Evolutionary conservation across 2,329 filamentous ascomycete genomes (phyloP).

Genomic region (Ambrosiella xylebori): DNA sequence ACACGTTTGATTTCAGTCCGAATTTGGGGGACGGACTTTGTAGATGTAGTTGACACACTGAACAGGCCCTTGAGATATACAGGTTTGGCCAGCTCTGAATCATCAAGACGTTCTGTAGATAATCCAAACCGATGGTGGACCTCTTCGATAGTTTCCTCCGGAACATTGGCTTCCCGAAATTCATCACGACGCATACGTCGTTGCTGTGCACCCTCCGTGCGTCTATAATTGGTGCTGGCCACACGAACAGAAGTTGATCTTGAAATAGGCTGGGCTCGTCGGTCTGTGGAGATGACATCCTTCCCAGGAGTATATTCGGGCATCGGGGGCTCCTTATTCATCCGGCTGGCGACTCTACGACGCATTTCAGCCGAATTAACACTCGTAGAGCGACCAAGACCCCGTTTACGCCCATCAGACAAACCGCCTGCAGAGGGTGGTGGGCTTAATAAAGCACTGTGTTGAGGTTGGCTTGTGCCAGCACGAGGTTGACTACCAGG

Average conservation of each 20-base stretch:
- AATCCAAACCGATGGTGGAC: conserved; percentile 38
- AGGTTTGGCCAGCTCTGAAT: conserved; percentile 71
- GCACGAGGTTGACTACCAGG: conserved; percentile 31
- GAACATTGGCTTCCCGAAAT: conserved; percentile 57
- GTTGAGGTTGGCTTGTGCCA: conserved; percentile 51
- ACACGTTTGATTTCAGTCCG: conserved; percentile 82
- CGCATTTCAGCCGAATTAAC: conserved; percentile 77
- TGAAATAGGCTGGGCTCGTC: conserved; percentile 33
- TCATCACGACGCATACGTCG: conserved; percentile 54
- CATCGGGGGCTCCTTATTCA: conserved; percentile 46
- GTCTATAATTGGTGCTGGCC: conserved; percentile 76
- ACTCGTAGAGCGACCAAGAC: conserved; percentile 71
- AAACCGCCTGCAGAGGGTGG: conserved; percentile 43
- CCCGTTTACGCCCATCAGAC: conserved; percentile 44
- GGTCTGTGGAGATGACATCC: conserved; percentile 34
- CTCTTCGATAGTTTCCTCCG: conserved; percentile 74
- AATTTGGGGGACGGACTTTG: conserved; percentile 72
- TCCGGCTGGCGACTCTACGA: conserved; percentile 34
- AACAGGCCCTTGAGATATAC: conserved; percentile 94
- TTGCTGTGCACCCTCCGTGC: conserved; percentile 82
- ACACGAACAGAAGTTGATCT: conserved; percentile 53
- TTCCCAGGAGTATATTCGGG: conserved; percentile 29
- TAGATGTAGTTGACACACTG: conserved; percentile 91
- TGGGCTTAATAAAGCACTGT: conserved; percentile 62
- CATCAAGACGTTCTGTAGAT: conserved; percentile 44